These are phyloP conservation scores for Podospora bellae-mahoneyi DNA, from an alignment of 495 filamentous ascomycete species.

Conservation along the genomic window DNA sequence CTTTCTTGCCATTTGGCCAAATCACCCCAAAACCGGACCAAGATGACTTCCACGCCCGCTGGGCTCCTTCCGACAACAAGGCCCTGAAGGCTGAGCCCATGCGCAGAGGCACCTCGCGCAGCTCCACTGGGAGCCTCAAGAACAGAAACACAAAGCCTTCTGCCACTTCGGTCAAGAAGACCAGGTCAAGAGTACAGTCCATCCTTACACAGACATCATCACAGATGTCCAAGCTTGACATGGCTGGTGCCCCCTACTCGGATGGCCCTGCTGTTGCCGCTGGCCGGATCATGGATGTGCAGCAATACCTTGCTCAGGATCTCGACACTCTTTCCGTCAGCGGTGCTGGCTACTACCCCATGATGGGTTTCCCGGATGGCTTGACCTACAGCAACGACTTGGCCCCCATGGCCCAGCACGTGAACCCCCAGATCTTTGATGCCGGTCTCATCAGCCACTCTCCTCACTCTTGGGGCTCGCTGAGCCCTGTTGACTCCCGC, in stretches of 20 bases:
- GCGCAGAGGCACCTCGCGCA: slow-evolving; percentile 45
- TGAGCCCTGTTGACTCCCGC: slow-evolving; percentile 47
- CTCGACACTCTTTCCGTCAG: slow-evolving; percentile 41
- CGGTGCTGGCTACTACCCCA: slow-evolving; percentile 37
- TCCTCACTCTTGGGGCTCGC: slow-evolving; percentile 49
- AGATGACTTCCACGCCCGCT: slow-evolving; percentile 46
- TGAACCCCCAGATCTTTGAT: slow-evolving; percentile 49
- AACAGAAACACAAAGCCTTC: slow-evolving; percentile 45
- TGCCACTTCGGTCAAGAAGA: slow-evolving; percentile 37
- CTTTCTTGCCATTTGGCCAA: slow-evolving; percentile 46
- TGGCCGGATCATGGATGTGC: slow-evolving; percentile 44
- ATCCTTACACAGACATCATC: slow-evolving; percentile 42
- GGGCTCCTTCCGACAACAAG: slow-evolving; percentile 39
- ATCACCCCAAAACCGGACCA: slow-evolving; percentile 50
- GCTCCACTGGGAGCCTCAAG: slow-evolving; percentile 49
- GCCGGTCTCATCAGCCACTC: slow-evolving; percentile 41
- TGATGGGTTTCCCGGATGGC: slow-evolving; percentile 41
- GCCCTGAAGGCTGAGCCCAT: slow-evolving; percentile 45
- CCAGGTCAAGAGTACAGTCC: slow-evolving; percentile 42
- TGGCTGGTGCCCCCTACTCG: slow-evolving; percentile 42
- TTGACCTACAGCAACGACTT: slow-evolving; percentile 41
- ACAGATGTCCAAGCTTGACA: slow-evolving; percentile 48
- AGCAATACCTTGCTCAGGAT: slow-evolving; percentile 46
- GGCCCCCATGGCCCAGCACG: slow-evolving; percentile 40
- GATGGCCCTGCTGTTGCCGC: slow-evolving; percentile 22